Evolutionary conservation across 2,329 filamentous ascomycete species (phyloP).

Genomic region (Pestalotiopsis fici): DNA sequence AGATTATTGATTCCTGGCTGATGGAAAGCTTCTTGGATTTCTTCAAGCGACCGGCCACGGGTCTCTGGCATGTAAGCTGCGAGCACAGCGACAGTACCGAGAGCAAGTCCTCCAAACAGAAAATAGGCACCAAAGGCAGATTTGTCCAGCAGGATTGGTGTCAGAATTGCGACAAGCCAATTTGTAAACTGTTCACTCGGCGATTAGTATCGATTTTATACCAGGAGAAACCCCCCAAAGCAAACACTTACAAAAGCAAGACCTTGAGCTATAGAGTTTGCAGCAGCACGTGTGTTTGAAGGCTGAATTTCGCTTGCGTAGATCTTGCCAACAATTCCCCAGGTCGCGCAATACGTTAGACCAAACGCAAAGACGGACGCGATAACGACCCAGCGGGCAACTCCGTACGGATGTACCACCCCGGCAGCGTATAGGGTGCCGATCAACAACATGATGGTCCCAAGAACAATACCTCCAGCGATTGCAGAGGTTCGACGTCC

Average conservation of each 20-base stretch:
- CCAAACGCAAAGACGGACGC: constrained; percentile 50
- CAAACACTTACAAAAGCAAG: constrained; percentile 24
- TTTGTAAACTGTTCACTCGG: constrained; percentile 32
- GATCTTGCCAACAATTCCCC: constrained; percentile 57
- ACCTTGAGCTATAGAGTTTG: constrained; percentile 50
- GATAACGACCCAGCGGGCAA: constrained; percentile 51
- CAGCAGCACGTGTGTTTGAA: constrained; percentile 52
- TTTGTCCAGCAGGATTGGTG: constrained; percentile 17
- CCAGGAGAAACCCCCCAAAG: too few species aligned
- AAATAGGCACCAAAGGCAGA: constrained; percentile 46
- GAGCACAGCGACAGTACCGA: constrained; percentile 38
- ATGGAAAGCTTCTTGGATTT: constrained; percentile 49
- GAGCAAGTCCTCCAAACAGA: constrained; percentile 40
- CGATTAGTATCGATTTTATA: background rate
- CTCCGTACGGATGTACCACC: constrained; percentile 38
- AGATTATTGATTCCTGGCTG: constrained; percentile 5
- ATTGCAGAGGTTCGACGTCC: constrained; percentile 56
- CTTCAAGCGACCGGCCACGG: constrained; percentile 45
- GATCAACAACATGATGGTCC: constrained; percentile 53
- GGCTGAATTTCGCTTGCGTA: constrained; percentile 62
- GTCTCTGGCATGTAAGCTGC: constrained; percentile 52
- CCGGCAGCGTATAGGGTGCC: constrained; percentile 51
- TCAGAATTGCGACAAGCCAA: constrained; percentile 41
- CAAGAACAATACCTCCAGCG: constrained; percentile 51
- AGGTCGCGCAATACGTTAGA: constrained; percentile 46